Base-by-base conservation (phyloP, 1,284 basidiomycete genomes). In the Mycena sp. region DNA sequence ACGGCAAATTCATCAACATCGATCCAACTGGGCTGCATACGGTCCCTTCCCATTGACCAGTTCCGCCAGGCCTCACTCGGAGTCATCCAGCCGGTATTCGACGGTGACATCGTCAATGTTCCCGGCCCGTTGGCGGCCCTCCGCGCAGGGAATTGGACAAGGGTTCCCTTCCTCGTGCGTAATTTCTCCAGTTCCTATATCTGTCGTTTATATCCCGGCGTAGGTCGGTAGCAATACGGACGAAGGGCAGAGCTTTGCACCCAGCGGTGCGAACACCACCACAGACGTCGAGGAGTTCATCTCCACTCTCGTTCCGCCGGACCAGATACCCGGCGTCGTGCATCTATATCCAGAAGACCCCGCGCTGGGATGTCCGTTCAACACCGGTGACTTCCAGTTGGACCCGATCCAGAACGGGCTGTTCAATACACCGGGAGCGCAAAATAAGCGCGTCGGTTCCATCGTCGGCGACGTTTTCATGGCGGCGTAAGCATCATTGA, bases 211-310 rank as follows among this genome's bases (percentile, higher is more conserved):
- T 4, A 32, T 7, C 32, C 14, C 7, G 14, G n/a, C n/a, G n/a
- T 21, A 63, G 65, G 40, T 58, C 19, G 65, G 65, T 5, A 63
- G 61, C 38, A 61, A 61, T 40, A 67, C 65, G 11, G 65, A 67
- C 51, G 65, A 67, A 28, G 65, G 62, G 7, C 49, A 48, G 4
- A 54, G 58, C 29, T 64, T 64, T 38, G 41, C 51, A 3, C 10
- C 28, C 1, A 16, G 12, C 0, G 61, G 61, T 11, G 58, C 55
- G 10, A 67, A 64, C 45, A 64, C 62, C 0, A 67, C 58, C 17
- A 58, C 54, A 2, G 28, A 67, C 9, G 57, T 37, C 38, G 50
- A 44, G 10, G 54, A 48, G 17, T 28, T 19, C n/a, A 4, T 64
- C 4, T 16, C 44, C 16, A 32, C 57, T 6, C 41, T 43, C 12